phyloP scores from a whole-genome alignment of 805 yeast species.

The Saccharomycopsis schoenii region DNA sequence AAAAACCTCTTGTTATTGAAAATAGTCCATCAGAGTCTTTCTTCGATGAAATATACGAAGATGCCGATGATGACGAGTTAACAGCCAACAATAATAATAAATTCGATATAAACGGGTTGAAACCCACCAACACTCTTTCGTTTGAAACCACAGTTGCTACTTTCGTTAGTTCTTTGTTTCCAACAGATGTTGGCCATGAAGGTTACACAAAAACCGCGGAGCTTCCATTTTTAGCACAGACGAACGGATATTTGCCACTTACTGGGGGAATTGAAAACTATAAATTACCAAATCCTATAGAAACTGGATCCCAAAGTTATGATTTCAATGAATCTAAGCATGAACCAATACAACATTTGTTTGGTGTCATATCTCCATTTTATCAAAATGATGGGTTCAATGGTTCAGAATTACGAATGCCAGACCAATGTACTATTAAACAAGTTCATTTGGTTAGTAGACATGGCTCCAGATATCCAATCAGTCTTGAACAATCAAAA shows the following conservation, averaged over 20 bases:
- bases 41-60: neutral
- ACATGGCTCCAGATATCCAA: slow-evolving; percentile 74
- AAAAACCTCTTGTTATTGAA: neutral
- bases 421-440: slow-evolving; percentile 38
- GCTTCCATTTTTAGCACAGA: slow-evolving; percentile 15
- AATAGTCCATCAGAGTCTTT: neutral
- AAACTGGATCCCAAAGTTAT: slow-evolving; percentile 16
- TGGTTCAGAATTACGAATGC: slow-evolving; percentile 14
- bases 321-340: slow-evolving; percentile 8
- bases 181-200: slow-evolving; percentile 11
- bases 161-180: neutral
- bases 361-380: slow-evolving; percentile 17
- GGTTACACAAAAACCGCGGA: slow-evolving; percentile 9
- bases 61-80: neutral
- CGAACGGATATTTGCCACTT: slow-evolving; percentile 1
- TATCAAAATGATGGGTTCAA: slow-evolving; percentile 11
- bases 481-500: slow-evolving; percentile 22
- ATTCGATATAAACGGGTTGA: neutral
- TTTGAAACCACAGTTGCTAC: neutral
- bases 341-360: slow-evolving; percentile 12
- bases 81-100: neutral
- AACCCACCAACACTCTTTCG: neutral
- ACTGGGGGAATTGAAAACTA: slow-evolving; percentile 1
- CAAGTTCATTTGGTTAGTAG: slow-evolving; percentile 66
- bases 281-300: slow-evolving; percentile 17